Percentiles rank a stretch among this genome's conserved stretches.
These are phyloP conservation scores for Tricholoma bakamatsutake DNA, from an alignment of 768 basidiomycete species.

Conservation along the genomic window DNA sequence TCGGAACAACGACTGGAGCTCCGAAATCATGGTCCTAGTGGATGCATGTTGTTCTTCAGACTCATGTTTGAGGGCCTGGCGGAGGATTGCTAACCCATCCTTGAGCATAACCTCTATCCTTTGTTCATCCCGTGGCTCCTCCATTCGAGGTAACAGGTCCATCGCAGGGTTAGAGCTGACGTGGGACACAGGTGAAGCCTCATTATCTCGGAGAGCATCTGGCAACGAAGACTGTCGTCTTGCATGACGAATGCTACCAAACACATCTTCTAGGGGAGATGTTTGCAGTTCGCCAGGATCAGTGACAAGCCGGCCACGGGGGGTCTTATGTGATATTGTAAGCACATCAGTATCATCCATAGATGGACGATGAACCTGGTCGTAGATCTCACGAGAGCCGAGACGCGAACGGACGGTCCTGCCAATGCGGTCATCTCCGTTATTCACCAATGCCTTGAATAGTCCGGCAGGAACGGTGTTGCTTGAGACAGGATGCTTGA, in stretches of 20 bases:
- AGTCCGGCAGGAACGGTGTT: slow-evolving; percentile 83
- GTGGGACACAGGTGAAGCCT: slow-evolving; percentile 38
- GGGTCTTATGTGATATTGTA: slow-evolving; percentile 58
- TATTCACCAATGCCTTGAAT: slow-evolving; percentile 71
- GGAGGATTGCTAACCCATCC: slow-evolving; percentile 55
- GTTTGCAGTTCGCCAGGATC: slow-evolving; percentile 40
- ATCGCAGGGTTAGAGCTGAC: slow-evolving; percentile 35
- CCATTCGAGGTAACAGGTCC: slow-evolving; percentile 52
- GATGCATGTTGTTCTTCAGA: slow-evolving; percentile 27
- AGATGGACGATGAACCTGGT: slow-evolving; percentile 61
- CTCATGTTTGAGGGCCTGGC: slow-evolving; percentile 30
- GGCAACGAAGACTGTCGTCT: slow-evolving; percentile 56
- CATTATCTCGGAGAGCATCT: slow-evolving; percentile 42
- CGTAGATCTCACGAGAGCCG: slow-evolving; percentile 68
- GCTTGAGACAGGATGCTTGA: slow-evolving; percentile 45
- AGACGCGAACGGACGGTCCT: slow-evolving; percentile 71
- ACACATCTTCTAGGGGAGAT: slow-evolving; percentile 32
- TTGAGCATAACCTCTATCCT: slow-evolving; percentile 61
- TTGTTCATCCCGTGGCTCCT: slow-evolving; percentile 55
- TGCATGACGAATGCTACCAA: slow-evolving; percentile 28
- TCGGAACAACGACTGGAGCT: slow-evolving; percentile 63
- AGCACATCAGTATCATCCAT: slow-evolving; percentile 73
- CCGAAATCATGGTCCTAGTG: slow-evolving; percentile 59
- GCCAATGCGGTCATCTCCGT: slow-evolving; percentile 61
- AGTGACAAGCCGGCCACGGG: slow-evolving; percentile 48